Conservation (phyloP, 345 rosid genomes). For the Eucalyptus marginata region DNA sequence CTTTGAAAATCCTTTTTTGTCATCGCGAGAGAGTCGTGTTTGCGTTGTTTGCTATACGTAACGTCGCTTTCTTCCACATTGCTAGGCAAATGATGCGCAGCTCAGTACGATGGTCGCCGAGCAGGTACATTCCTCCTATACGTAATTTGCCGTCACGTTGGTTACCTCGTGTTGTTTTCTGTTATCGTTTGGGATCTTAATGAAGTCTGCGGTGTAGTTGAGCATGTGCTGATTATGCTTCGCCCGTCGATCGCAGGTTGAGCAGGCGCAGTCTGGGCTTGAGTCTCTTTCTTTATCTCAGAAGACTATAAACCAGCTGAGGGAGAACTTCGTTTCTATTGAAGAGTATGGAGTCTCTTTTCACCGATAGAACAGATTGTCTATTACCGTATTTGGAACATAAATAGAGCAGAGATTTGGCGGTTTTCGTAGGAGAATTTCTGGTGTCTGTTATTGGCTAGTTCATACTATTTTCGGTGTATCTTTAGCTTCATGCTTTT, state of each 20-base stretch:
- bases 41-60: neutral
- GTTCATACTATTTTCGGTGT: neutral
- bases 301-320: constrained; percentile 57
- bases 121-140: constrained; percentile 32
- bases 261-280: constrained; percentile 79
- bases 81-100: constrained; percentile 93
- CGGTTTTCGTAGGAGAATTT: neutral
- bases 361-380: neutral
- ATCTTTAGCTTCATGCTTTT: neutral
- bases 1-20: neutral
- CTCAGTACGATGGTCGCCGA: constrained; percentile 99
- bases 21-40: neutral
- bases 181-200: neutral
- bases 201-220: neutral
- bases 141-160: neutral
- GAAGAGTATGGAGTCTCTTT: constrained; percentile 38
- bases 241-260: constrained; percentile 37
- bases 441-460: neutral
- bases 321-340: constrained; percentile 73
- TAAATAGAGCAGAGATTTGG: neutral
- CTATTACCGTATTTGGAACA: neutral
- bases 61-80: neutral
- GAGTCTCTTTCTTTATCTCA: constrained; percentile 65
- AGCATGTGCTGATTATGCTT: neutral
- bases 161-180: neutral